Evolutionary conservation across 1,284 basidiomycete species (phyloP), one percentile per base, ranked within the genome.

Genomic region (Melampsora occidentalis): DNA sequence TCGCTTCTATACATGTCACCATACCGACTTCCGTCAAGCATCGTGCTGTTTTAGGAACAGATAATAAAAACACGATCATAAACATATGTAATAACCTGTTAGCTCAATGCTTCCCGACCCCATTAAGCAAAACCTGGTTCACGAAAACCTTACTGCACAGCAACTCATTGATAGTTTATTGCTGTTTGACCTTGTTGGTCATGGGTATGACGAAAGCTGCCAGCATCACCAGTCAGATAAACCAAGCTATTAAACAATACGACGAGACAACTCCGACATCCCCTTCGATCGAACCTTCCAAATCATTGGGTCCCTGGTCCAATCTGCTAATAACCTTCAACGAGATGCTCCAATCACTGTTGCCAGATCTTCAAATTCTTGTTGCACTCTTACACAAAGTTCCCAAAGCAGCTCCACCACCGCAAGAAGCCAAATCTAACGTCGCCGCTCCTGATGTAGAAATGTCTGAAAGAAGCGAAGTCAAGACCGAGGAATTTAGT

Each of bases 71-170:
- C 61, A 65, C 42, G 10, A 31, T 69, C 48, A 51, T 67, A 49
- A 70, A 42, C 57, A 61, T 65, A n/a, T 66, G 57, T 31, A 69
- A 28, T 28, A 70, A 69, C 64, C 53, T 76, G 61, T 51, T 76
- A 14, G 67, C 75, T 35, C 75, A 76, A 70, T 76, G 75, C 64
- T 62, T 76, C 22, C 75, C 75, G 7, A 76, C 75, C 63, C 75
- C 75, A 31, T 35, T 76, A 18, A 53, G 53, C n/a, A 66, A 66
- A 65, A 28, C 59, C 35, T 76, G 75, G 75, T 76, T 69, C 42
- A 76, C 67, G 16, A 76, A 65, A 64, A 59, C 57, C 14, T 70
- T 76, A 33, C 75, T 70, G 49, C 61, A 53, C 20, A 18, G 59
- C 22, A 63, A 76, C 64, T n/a, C 66, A 33, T 49, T 76, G 12